A percentile compares a stretch with the other conserved stretches of the same genome.
Evolutionary conservation across 78 protist genomes (phyloP).

Genomic region (Acrasis kona): DNA sequence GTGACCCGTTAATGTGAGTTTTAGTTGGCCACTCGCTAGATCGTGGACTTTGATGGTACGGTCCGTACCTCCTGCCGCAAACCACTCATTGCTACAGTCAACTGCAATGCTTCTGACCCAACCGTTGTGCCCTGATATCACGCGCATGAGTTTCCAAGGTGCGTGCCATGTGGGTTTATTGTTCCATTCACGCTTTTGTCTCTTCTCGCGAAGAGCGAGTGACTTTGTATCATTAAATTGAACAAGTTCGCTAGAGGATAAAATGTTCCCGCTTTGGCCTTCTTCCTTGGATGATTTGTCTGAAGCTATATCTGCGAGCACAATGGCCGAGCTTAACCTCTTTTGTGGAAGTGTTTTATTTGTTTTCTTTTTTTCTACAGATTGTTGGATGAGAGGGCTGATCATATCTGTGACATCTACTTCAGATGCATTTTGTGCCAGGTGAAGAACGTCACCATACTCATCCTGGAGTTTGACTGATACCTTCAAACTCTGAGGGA

Average conservation of each 20-base stretch:
- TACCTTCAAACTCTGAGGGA: neutral
- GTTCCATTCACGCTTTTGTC: neutral
- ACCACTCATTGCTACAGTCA: constrained; percentile 96
- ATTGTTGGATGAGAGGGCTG: neutral
- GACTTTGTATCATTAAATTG: neutral
- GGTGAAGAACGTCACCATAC: neutral
- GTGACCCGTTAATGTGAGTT: constrained; percentile 91
- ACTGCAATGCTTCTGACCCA: constrained; percentile 82
- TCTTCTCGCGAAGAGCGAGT: neutral
- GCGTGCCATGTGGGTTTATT: neutral
- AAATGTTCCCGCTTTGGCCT: too few relatives aligned
- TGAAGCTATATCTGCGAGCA: neutral
- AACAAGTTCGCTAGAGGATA: too few relatives aligned
- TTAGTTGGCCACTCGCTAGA: constrained; percentile 81
- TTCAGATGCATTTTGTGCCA: neutral
- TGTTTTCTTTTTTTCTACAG: neutral
- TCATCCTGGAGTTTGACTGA: neutral
- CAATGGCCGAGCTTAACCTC: neutral
- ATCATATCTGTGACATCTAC: neutral
- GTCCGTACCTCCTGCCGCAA: constrained; percentile 88
- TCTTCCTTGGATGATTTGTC: neutral
- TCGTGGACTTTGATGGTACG: constrained; percentile 95
- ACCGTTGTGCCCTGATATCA: constrained; percentile 70
- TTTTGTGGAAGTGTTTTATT: neutral
- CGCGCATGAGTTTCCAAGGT: constrained; percentile 52